These are phyloP conservation scores for Phylloboletellus chloephorus DNA, from an alignment of 1,284 basidiomycete genomes.

Conservation along the genomic window DNA sequence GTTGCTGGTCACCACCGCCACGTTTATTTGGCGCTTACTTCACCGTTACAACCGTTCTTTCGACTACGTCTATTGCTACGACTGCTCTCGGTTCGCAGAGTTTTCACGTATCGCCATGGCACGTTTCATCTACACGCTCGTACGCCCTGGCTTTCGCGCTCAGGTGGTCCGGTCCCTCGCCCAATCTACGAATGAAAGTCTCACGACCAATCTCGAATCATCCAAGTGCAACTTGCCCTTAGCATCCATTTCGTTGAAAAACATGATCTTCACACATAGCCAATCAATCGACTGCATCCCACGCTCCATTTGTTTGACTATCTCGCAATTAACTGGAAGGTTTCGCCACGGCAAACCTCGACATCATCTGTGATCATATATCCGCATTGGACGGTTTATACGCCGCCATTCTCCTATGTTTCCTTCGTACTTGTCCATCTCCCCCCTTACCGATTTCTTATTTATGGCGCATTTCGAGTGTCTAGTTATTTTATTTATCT, in stretches of 20 bases:
- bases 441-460: constrained; percentile 12
- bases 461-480: constrained; percentile 32
- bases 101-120: constrained; percentile 12
- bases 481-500: constrained; percentile 32
- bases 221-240: constrained; percentile 16
- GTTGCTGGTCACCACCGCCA: constrained; percentile 6
- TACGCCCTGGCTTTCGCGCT: constrained; percentile 12
- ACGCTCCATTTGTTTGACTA: constrained; percentile 32
- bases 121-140: constrained; percentile 11
- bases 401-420: constrained; percentile 16
- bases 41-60: constrained; percentile 4
- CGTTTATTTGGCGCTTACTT: constrained; percentile 7
- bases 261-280: constrained; percentile 19
- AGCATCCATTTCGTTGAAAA: constrained; percentile 18
- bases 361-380: constrained; percentile 24
- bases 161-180: constrained; percentile 9
- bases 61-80: constrained; percentile 11
- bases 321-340: constrained; percentile 19
- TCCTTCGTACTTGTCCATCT: constrained; percentile 15
- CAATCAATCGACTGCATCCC: constrained; percentile 22
- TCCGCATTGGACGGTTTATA: constrained; percentile 30
- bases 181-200: constrained; percentile 8
- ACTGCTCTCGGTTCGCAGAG: constrained; percentile 10
- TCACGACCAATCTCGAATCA: constrained; percentile 10
- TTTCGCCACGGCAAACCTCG: constrained; percentile 11